Evolutionary conservation across 1,284 basidiomycete genomes (phyloP).

Genomic region (Schizopora paradoxa): DNA sequence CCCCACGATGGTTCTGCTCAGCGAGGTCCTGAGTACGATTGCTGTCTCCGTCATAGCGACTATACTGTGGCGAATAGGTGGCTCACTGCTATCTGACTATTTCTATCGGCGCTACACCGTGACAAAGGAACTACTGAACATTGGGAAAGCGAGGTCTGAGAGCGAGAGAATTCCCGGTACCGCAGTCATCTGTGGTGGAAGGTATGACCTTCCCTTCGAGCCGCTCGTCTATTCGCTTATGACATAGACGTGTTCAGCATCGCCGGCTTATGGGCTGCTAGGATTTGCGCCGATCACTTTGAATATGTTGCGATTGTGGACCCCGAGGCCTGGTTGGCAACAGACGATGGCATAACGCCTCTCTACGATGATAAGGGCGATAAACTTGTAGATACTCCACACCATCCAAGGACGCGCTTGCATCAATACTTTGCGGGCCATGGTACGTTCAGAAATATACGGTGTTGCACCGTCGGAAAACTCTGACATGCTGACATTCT

Average conservation of each 20-base stretch:
- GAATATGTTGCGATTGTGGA: conserved; percentile 16
- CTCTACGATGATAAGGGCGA: conserved; percentile 10
- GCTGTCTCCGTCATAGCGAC: not conserved
- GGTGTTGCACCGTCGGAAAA: not conserved
- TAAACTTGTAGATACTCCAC: not conserved
- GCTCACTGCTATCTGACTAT: not conserved
- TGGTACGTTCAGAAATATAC: conserved; percentile 1
- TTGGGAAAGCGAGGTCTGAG: conserved; percentile 12
- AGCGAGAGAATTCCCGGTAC: conserved; percentile 21
- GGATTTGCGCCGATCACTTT: conserved; percentile 17
- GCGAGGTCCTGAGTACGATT: too few species aligned
- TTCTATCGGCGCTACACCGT: conserved; percentile 6
- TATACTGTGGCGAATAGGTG: conserved; percentile 4
- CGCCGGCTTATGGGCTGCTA: conserved; percentile 16
- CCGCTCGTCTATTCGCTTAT: too few species aligned
- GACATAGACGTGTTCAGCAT: too few species aligned
- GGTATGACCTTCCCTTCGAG: conserved; percentile 18
- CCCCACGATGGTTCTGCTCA: too few species aligned
- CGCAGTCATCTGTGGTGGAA: conserved; percentile 28
- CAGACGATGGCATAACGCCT: conserved; percentile 4
- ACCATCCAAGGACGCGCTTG: conserved; percentile 9
- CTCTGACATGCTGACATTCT: not conserved
- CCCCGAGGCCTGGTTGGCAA: conserved; percentile 13
- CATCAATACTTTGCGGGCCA: conserved; percentile 14
- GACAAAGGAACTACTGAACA: conserved; percentile 10